Base-by-base conservation (phyloP, 805 yeast species). In the Candida takata region DNA sequence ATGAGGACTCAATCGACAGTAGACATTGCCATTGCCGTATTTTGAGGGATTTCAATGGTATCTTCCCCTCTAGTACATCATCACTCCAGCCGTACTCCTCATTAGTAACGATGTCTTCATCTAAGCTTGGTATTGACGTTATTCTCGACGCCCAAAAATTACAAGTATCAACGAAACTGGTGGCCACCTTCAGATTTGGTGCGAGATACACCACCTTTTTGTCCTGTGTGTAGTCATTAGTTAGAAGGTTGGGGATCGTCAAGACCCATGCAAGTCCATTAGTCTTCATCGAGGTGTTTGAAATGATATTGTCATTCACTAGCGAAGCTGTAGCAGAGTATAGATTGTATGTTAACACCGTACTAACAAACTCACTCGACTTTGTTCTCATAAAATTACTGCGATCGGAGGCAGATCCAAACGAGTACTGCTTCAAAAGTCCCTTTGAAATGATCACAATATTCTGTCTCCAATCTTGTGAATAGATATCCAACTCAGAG, bases 61-160 rank as follows among this genome's bases (percentile, higher is more conserved):
- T 43, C 21, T 27, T 24, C 25, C n/a, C 12, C 2, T 35, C 34
- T 5, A 61, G 29, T 1, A 58, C 16, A 4, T 34, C 37, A 5
- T 43, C 35, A 32, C 67, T 58, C 95, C 95, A 86, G 3, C 95
- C 95, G 53, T 76, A 86, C 54, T 87, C 94, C 40, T 79, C 72
- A 36, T 66, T 71, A 6, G 90, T 78, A 3, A 86, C 77, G 23
- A 84, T 67, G 43, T 81, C 77, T 37, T 77, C 80, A 49, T 79
- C 83, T 0, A 77, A 41, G 23, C 64, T 68, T 4, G 95, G 95
- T 15, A 84, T 79, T 12, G 87, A 80, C 6, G 95, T 80, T 25
- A 83, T 71, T 45, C 92, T 72, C 2, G 90, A 84, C 3, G 94
- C 84, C 95, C 96, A 87, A 55, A 84, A 87, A 57, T 86, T 87